These are phyloP conservation scores for Metschnikowia shivogae DNA, from an alignment of 805 yeast species.

Conservation along the genomic window DNA sequence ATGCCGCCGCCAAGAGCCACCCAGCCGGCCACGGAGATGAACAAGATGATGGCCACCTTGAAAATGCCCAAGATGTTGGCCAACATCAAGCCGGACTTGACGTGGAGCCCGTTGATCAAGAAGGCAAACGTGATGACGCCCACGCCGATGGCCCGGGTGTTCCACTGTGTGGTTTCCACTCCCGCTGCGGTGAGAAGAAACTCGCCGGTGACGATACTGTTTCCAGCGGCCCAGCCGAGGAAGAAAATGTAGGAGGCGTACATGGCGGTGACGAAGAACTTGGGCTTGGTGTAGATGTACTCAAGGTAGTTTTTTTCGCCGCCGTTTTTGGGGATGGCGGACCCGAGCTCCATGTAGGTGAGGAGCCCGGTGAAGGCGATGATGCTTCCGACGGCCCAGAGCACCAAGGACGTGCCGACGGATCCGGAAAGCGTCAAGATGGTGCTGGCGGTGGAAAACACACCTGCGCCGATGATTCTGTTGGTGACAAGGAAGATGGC, in stretches of 20 bases:
- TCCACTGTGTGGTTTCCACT: constrained; percentile 65
- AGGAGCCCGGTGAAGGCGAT: constrained; percentile 50
- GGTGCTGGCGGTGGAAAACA: constrained; percentile 20
- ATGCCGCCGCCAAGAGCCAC: constrained; percentile 73
- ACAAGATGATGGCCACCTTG: constrained; percentile 65
- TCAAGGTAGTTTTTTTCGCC: constrained; percentile 84
- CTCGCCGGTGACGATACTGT: constrained; percentile 75
- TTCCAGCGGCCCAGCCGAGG: constrained; percentile 84
- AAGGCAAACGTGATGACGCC: constrained; percentile 72
- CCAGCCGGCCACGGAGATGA: constrained; percentile 77
- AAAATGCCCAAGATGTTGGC: constrained; percentile 64
- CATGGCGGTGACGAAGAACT: constrained; percentile 55
- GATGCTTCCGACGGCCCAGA: constrained; percentile 73
- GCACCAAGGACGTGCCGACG: constrained; percentile 64
- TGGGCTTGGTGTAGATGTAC: constrained; percentile 63
- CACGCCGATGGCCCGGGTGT: constrained; percentile 70
- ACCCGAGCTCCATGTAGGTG: constrained; percentile 79
- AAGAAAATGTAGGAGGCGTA: constrained; percentile 67
- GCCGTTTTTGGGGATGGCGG: constrained; percentile 73
- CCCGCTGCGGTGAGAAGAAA: constrained; percentile 74
- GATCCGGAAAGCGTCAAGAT: constrained; percentile 47
- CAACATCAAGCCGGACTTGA: constrained; percentile 62
- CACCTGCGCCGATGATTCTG: constrained; percentile 22
- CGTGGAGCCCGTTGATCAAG: constrained; percentile 54
- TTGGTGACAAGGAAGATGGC: constrained; percentile 25